Evolutionary conservation across 805 yeast genomes (phyloP).

Genomic region (Kurtzmaniella fragi): DNA sequence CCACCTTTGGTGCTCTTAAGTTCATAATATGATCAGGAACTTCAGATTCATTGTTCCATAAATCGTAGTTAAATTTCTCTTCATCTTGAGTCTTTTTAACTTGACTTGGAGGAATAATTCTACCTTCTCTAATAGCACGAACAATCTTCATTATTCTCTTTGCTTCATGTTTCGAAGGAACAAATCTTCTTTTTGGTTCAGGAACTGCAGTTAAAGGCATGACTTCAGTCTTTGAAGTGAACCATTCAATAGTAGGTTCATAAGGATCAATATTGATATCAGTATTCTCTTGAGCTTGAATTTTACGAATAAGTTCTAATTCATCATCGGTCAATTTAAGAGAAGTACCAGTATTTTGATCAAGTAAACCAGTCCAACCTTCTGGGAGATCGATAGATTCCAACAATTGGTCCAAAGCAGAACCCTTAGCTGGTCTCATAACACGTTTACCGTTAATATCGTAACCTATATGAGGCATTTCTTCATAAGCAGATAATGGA

Average conservation of each 20-base stretch:
- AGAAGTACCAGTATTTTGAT: constrained; percentile 79
- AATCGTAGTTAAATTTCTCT: constrained; percentile 55
- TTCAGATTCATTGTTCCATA: constrained; percentile 65
- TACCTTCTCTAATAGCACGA: constrained; percentile 92
- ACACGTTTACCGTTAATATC: constrained; percentile 96
- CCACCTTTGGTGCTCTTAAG: constrained; percentile 87
- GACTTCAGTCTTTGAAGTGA: constrained; percentile 73
- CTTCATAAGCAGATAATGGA: constrained; percentile 91
- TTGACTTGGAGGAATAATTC: constrained; percentile 72
- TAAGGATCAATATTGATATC: constrained; percentile 80
- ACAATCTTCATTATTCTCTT: constrained; percentile 95
- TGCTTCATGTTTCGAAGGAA: constrained; percentile 96
- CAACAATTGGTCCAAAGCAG: constrained; percentile 85
- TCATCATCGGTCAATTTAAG: constrained; percentile 84
- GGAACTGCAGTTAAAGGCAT: constrained; percentile 94
- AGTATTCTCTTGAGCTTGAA: constrained; percentile 80
- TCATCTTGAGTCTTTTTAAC: constrained; percentile 48
- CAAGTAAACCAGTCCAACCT: constrained; percentile 97
- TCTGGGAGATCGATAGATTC: constrained; percentile 93
- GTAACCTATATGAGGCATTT: constrained; percentile 95
- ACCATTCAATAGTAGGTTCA: constrained; percentile 95
- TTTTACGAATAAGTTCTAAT: constrained; percentile 77
- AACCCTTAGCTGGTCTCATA: constrained; percentile 97
- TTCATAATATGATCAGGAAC: constrained; percentile 79
- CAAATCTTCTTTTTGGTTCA: constrained; percentile 95